Conservation (phyloP, 1,284 basidiomycete genomes). For the Trichosporon ovoides region DNA sequence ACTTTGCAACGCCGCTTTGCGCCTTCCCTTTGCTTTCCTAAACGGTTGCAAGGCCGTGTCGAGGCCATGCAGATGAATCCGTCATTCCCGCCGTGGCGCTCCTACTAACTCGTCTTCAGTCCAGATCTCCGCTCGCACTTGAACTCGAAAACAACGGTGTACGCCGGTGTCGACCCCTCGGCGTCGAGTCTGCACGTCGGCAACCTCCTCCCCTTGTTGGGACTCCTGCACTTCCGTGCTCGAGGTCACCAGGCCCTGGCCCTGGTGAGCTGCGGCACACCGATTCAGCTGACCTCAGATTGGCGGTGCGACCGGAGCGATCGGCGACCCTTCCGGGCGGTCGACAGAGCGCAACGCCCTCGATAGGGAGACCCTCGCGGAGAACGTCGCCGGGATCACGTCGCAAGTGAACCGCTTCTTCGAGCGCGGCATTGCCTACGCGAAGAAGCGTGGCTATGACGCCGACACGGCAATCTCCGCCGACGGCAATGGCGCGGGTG, state of each 20-base stretch:
- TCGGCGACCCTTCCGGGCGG: slow-evolving; percentile 93
- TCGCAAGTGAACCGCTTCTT: slow-evolving; percentile 69
- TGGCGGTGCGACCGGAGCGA: slow-evolving; percentile 91
- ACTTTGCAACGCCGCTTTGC: not conserved
- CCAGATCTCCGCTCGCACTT: slow-evolving; percentile 37
- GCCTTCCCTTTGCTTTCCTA: not conserved
- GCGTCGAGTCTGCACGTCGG: slow-evolving; percentile 86
- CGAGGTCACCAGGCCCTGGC: slow-evolving; percentile 75
- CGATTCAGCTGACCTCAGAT: slow-evolving; percentile 56
- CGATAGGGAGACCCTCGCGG: slow-evolving; percentile 56
- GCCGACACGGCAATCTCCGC: not conserved
- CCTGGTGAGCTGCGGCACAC: slow-evolving; percentile 56
- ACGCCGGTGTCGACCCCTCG: slow-evolving; percentile 89
- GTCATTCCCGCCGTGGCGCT: not conserved
- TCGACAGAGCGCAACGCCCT: slow-evolving; percentile 73
- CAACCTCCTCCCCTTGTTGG: slow-evolving; percentile 83
- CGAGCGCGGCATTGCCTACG: slow-evolving; percentile 60
- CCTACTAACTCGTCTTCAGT: slow-evolving; percentile 20
- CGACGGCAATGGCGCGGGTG: no score
- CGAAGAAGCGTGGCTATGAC: slow-evolving; percentile 40
- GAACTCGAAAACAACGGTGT: slow-evolving; percentile 56
- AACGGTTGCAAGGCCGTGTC: not conserved
- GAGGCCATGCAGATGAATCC: not conserved
- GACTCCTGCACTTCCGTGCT: slow-evolving; percentile 77
- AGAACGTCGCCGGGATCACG: slow-evolving; percentile 66